Base-by-base conservation (phyloP, 2,329 filamentous ascomycete genomes). In the Aspergillus vadensis region DNA sequence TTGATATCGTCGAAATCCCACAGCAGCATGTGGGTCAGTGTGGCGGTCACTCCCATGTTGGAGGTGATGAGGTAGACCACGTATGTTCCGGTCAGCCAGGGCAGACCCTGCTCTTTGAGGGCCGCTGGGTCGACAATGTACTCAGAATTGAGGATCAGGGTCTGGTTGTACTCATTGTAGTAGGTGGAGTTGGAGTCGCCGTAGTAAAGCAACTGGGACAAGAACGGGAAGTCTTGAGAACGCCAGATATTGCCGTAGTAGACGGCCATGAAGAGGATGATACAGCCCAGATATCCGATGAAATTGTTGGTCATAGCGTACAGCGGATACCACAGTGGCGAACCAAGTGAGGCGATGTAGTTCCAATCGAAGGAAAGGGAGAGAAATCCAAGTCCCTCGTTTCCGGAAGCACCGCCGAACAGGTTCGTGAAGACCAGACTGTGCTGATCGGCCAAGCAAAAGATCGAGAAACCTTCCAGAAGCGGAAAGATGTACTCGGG, bases 161-260 rank as follows among this genome's bases (percentile, higher is more conserved):
- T 55, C 15, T 55, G 53, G 7, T 55, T 55, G 12, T 55, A 55
- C n/a, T 44, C 39, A 21, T 55, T 25, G 53, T 55, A 55, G 39
- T 17, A 47, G 4, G 53, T 55, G 12, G 53, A 55, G 53, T 55
- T 55, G 17, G 53, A 55, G 53, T 55, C 53, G n/a, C 53, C 53
- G 30, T 55, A 55, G 17, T 55, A 55, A 12, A 55, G 53, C 53
- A 55, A 14, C 17, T 55, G 53, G 6, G 53, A 55, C 25, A 55
- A 27, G 39, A 55, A 55, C 3, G 53, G 53, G 17, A 55, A 55
- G 39, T 55, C 53, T 17, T 55, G 53, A 0, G 53, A 55, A 14
- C 53, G 53, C 53, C 53, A 55, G 39, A 55, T 47, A 25, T 55
- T 55, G 25, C n/a, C 53, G 10, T 55, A 55, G 27, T 55, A 55